phyloP scores from a whole-genome alignment of 2,329 filamentous ascomycete genomes.

The Fusarium euwallaceae region DNA sequence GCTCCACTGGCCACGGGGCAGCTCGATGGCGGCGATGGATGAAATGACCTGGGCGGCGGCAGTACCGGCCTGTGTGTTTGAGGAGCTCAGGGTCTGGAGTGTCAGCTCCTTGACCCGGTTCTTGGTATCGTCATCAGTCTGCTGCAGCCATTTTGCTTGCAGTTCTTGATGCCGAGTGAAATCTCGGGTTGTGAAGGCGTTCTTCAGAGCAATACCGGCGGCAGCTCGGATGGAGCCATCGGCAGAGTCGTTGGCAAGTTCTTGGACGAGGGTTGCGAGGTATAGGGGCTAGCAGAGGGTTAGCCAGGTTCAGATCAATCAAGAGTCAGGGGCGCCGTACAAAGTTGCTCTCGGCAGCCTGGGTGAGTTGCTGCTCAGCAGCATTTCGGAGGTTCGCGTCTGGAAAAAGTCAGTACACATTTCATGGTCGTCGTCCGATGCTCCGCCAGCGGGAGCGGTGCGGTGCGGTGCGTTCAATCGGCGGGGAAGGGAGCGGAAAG shows the following conservation, averaged over 20 bases:
- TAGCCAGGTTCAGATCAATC: slow-evolving; percentile 41
- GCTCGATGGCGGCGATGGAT: slow-evolving; percentile 93
- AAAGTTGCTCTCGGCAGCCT: slow-evolving; percentile 95
- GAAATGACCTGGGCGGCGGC: slow-evolving; percentile 96
- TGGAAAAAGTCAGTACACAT: slow-evolving; percentile 59
- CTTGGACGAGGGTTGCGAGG: slow-evolving; percentile 90
- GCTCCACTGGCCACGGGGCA: slow-evolving; percentile 92
- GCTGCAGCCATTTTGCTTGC: slow-evolving; percentile 92
- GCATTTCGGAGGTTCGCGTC: slow-evolving; percentile 90
- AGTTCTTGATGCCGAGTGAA: slow-evolving; percentile 87
- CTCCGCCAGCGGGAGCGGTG: slow-evolving; percentile 7
- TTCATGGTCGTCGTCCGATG: slow-evolving; percentile 12
- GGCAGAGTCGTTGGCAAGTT: slow-evolving; percentile 91
- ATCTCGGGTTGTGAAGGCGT: slow-evolving; percentile 96
- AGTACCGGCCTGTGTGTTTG: slow-evolving; percentile 85
- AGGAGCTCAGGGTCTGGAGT: slow-evolving; percentile 86
- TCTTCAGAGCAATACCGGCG: slow-evolving; percentile 96
- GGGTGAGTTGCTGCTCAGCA: slow-evolving; percentile 93
- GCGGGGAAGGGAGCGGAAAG: slow-evolving; percentile 31
- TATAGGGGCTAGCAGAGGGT: slow-evolving; percentile 80
- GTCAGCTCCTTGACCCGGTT: slow-evolving; percentile 88
- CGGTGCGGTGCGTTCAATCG: slow-evolving; percentile 11
- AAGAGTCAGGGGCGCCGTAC: slow-evolving; percentile 66
- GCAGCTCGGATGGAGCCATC: slow-evolving; percentile 89
- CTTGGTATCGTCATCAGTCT: slow-evolving; percentile 86